Evolutionary conservation across 106 monocot species (phyloP).

Genomic region (Allium fistulosum): DNA sequence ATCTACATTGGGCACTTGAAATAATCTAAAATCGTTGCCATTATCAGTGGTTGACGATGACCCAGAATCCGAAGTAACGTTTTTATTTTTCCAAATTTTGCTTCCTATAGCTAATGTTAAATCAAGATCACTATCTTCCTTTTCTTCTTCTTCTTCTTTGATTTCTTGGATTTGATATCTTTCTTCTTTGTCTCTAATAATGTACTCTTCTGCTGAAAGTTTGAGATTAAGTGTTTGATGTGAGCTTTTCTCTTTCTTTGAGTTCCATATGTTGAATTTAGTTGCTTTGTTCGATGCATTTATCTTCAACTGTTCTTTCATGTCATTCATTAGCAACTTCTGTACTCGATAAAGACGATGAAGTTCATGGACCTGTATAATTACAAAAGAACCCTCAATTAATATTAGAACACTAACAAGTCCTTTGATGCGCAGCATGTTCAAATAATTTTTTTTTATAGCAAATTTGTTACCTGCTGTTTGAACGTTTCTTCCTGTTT

Average conservation of each 20-base stretch:
- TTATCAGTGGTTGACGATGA: constrained; percentile 29
- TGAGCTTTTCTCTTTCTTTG: constrained; percentile 1
- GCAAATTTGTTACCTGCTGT: constrained; percentile 28
- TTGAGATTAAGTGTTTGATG: constrained; percentile 8
- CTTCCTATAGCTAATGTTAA: constrained; percentile 43
- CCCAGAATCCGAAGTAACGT: constrained; percentile 30
- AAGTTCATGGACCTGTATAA: constrained; percentile 47
- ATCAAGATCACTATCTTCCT: constrained; percentile 24
- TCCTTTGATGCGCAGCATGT: background rate
- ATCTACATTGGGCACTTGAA: constrained; percentile 12
- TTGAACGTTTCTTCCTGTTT: constrained; percentile 57
- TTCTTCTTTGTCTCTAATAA: background rate
- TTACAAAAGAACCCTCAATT: background rate
- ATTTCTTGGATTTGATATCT: background rate
- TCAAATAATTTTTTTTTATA: background rate
- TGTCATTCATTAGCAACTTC: constrained; percentile 38
- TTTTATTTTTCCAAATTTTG: constrained; percentile 17
- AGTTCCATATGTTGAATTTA: constrained; percentile 12
- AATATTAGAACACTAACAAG: background rate
- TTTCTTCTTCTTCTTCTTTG: too few species aligned
- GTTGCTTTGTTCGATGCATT: background rate
- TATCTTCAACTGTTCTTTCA: constrained; percentile 18
- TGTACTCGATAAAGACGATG: constrained; percentile 49
- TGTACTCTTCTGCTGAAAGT: constrained; percentile 9
- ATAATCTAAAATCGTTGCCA: constrained; percentile 17